phyloP scores from a whole-genome alignment of 495 filamentous ascomycete species.

The Penicillium daleae region DNA sequence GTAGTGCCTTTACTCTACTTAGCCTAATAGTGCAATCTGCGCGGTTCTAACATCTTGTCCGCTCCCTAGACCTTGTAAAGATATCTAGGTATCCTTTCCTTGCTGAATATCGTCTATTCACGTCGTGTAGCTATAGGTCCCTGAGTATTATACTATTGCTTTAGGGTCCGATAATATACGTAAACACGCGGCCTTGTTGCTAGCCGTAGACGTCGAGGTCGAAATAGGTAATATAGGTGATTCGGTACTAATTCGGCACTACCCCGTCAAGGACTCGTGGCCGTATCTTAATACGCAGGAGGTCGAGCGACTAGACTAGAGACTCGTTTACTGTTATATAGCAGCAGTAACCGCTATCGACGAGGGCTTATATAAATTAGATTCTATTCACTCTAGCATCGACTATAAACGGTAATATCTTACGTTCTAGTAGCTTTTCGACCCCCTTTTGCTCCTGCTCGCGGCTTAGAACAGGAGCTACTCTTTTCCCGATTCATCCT shows the following conservation, averaged over 20 bases:
- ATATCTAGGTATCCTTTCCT: slow-evolving; percentile 3
- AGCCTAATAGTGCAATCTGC: background rate
- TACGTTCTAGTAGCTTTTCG: slow-evolving; percentile 1
- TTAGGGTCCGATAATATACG: background rate
- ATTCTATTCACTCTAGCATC: slow-evolving; percentile 11
- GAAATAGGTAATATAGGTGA: background rate
- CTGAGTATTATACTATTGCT: background rate
- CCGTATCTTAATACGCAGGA: background rate
- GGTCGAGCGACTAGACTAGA: background rate
- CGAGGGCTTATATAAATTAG: slow-evolving; percentile 3
- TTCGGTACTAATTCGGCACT: background rate
- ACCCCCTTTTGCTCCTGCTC: slow-evolving; percentile 10
- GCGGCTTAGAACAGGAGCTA: slow-evolving; percentile 11
- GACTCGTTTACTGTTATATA: background rate
- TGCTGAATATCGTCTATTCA: background rate
- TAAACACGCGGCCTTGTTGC: background rate
- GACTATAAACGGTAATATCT: slow-evolving; percentile 6
- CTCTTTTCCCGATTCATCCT: slow-evolving; percentile 5
- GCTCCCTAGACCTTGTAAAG: background rate
- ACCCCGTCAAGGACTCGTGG: background rate
- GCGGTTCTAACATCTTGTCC: background rate
- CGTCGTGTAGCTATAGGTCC: background rate
- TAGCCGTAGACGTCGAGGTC: background rate
- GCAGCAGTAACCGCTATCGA: background rate
- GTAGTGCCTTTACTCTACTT: background rate